These are phyloP conservation scores for Backusella macrospora DNA, from an alignment of 192 early-diverging fungal species.

Conservation along the genomic window DNA sequence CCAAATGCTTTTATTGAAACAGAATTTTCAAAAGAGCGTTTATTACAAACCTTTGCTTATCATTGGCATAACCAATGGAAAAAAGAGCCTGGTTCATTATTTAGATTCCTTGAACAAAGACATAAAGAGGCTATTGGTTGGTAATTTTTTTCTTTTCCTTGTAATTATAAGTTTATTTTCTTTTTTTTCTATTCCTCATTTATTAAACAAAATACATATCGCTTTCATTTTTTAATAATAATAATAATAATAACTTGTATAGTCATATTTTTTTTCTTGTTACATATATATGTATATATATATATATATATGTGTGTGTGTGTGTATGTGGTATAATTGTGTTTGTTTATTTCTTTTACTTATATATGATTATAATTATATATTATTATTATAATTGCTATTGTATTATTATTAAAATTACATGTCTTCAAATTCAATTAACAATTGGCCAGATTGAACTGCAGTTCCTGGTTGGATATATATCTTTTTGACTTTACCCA, in stretches of 20 bases:
- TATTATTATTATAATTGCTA: neutral
- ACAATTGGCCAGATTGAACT: conserved; percentile 78
- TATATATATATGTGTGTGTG: too few relatives aligned
- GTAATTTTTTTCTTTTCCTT: conserved; percentile 15
- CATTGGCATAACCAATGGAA: conserved; percentile 56
- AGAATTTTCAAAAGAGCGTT: conserved; percentile 35
- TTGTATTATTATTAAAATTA: neutral
- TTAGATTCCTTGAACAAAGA: conserved; percentile 38
- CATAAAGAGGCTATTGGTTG: conserved; percentile 36
- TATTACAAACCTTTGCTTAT: conserved; percentile 45
- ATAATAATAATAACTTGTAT: too few relatives aligned
- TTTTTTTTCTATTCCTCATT: neutral
- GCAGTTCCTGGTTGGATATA: conserved; percentile 70
- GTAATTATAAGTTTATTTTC: neutral
- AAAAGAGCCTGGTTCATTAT: conserved; percentile 44
- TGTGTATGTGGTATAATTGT: too few relatives aligned
- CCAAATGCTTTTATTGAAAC: conserved; percentile 46
- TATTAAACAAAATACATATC: too few relatives aligned
- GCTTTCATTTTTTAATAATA: too few relatives aligned
- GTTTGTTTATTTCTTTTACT: too few relatives aligned
- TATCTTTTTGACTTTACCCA: conserved; percentile 79
- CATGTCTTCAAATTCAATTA: conserved; percentile 65
- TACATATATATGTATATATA: too few relatives aligned
- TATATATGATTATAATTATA: neutral
- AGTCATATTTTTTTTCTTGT: too few relatives aligned